These are phyloP conservation scores for Chrysoporthe puriensis DNA, from an alignment of 2,329 filamentous ascomycete genomes.

Conservation along the genomic window DNA sequence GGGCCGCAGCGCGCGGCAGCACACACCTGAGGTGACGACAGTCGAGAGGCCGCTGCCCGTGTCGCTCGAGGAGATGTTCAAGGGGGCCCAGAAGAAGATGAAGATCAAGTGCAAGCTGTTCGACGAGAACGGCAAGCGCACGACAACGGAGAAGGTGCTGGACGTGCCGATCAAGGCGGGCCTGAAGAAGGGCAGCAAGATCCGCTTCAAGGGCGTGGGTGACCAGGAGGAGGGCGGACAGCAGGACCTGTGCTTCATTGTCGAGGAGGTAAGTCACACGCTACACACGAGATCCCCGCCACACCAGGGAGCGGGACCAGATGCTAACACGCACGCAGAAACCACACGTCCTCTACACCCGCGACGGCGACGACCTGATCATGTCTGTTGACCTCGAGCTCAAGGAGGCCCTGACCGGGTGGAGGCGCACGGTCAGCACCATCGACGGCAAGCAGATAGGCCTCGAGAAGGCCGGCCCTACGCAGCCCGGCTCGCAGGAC, in stretches of 20 bases:
- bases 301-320: neutral
- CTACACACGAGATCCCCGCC: neutral
- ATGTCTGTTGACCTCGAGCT: constrained; percentile 80
- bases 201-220: constrained; percentile 97
- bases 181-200: constrained; percentile 95
- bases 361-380: constrained; percentile 85
- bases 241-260: constrained; percentile 92
- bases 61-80: constrained; percentile 85
- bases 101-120: constrained; percentile 97
- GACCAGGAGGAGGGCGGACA: constrained; percentile 96
- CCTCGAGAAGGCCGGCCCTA: constrained; percentile 81
- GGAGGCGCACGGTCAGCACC: constrained; percentile 87
- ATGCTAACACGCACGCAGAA: constrained; percentile 65
- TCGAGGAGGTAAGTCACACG: constrained; percentile 76
- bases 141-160: constrained; percentile 84
- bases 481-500: constrained; percentile 81
- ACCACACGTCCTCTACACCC: constrained; percentile 80
- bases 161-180: constrained; percentile 96
- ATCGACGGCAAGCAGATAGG: constrained; percentile 88
- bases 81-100: constrained; percentile 91
- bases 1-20: constrained; percentile 40
- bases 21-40: constrained; percentile 84
- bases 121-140: constrained; percentile 82
- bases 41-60: constrained; percentile 83
- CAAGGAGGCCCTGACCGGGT: constrained; percentile 93